Base-by-base conservation (phyloP, 1,139 yeast species). In the Meyerozyma elateridarum region DNA sequence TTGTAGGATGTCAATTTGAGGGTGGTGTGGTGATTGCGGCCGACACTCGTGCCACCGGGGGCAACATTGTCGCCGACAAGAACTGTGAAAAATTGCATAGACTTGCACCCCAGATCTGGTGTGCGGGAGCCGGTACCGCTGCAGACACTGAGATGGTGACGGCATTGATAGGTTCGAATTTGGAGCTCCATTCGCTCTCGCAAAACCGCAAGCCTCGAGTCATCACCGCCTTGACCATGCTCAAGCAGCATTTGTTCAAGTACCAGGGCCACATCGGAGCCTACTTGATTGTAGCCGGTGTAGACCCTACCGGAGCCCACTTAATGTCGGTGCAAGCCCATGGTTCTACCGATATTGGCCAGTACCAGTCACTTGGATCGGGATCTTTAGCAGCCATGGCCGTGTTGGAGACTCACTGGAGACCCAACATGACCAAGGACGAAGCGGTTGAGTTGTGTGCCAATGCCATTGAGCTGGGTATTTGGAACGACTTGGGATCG, bases 301-400 rank as follows among this genome's bases (percentile, higher is more conserved):
- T 79, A 22, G 98, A 91, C 58, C 94, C 97, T 25, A 85, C 96
- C 0, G 98, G 97, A 2, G 85, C 96, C 4, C 95, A 89, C 52
- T 70, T 91, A 49, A 79, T 87, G 56, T 81, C 95, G 1, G 85
- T 91, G 26, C 97, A 91, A 51, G 98, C 98, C 3, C 98, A 91
- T 56, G 98, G 98, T 14, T 87, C 96, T 8, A 89, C 97, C 12
- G 97, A 91, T 59, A 83, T 89, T 37, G 97, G 97, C 7, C 85
- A 78, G 52, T 91, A 88, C 59, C 85, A 82, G 56, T 81, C 96
- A 8, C 70, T 91, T 45, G 98, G 98, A 5, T 85, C 96, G 3
- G 98, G 98, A 41, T 88, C 96, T n/a, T 74, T 91, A 57, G 97
- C 98, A 3, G 98, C 98, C 11, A 91, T 91, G 95, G 96, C 98